Base-by-base conservation (phyloP, 257 asterid genomes). In the Coffea eugenioides region DNA sequence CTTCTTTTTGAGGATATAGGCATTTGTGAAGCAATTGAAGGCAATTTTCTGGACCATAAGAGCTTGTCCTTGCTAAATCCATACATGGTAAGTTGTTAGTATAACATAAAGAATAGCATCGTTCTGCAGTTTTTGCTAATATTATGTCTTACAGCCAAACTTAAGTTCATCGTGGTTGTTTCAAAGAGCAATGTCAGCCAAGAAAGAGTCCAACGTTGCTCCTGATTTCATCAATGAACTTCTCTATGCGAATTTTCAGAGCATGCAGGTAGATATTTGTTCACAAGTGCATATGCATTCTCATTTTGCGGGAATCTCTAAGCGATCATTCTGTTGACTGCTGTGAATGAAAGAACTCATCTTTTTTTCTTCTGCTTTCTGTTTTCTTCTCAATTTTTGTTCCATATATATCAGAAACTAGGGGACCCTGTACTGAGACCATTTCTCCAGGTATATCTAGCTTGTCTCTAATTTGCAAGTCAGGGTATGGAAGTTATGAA, bases 351-450 rank as follows among this genome's bases (percentile, higher is more conserved):
- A 18, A 7, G 56, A 74, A 20, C 56, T 56, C 73, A n/a, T 39
- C 31, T 59, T 56, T 12, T 41, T 79, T 67, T 31, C 8, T 77
- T 39, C 43, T 52, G 23, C 39, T 71, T 77, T 72, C 34, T 51
- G 15, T 73, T 45, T 45, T 48, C 14, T 27, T 48, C 34, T 39
- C 75, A 57, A 66, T 71, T 56, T 61, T 61, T 79, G 41, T 69
- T 80, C 59, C 43, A 39, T 18, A 56, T 48, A 71, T 48, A 27
- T 46, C 87, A 95, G 98, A 90, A 87, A 87, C 92, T 95, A 31
- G 99, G 99, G 34, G 98, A 95, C 83, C 97, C 97, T 0, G 99
- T 95, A 87, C 91, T 95, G 81, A 88, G 98, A 77, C 99, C 99
- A 16, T 95, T 95, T 87, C 99, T 95, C 83, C 99, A 95, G 98